Evolutionary conservation across 1,284 basidiomycete genomes (phyloP), one percentile per base, ranked within the genome.

Genomic region (Ustilago tritici): DNA sequence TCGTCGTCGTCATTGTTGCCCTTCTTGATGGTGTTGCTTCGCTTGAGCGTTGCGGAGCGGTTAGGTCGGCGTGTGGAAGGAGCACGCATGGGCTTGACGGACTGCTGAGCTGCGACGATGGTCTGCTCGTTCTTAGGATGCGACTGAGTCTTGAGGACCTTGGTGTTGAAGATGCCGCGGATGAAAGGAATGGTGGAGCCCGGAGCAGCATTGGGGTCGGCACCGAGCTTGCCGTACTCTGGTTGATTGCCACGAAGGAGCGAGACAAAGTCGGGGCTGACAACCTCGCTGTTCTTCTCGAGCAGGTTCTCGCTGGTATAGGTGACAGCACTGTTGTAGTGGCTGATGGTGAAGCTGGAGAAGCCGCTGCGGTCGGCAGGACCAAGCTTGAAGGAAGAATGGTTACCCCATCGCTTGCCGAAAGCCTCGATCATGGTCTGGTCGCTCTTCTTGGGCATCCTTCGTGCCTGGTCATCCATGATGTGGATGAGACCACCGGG

Each of bases 401-500:
- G 95, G 82, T 94, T 96, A 5, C 92, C 93, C 94, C 95, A 98
- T 4, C 95, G 91, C 87, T 98, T 98, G 61, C 90, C 89, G 84
- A 98, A 95, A 0, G 95, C 93, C 78, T 98, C 94, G 17, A 96
- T 91, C 94, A 98, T 97, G 4, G 93, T 94, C 65, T 92, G 90
- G 82, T 98, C 94, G 8, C 92, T 95, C 91, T 95, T 96, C 88
- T 95, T 95, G 40, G 93, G 92, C 73, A 90, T 90, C 47, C 93
- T 90, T 17, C 92, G 90, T 11, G 95, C 93, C 87, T 98, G 95
- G 84, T 99, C 96, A 85, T 98, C 95, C 92, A 98, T 94, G 87
- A 98, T 98, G 84, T 96, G 94, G 60, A 98, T 92, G 36, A 99
- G 89, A 4, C 97, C 96, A 15, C 94, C 94, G 2, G 94, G 95